phyloP scores from a whole-genome alignment of 2,329 filamentous ascomycete species.

The Acephala macrosclerotiorum region DNA sequence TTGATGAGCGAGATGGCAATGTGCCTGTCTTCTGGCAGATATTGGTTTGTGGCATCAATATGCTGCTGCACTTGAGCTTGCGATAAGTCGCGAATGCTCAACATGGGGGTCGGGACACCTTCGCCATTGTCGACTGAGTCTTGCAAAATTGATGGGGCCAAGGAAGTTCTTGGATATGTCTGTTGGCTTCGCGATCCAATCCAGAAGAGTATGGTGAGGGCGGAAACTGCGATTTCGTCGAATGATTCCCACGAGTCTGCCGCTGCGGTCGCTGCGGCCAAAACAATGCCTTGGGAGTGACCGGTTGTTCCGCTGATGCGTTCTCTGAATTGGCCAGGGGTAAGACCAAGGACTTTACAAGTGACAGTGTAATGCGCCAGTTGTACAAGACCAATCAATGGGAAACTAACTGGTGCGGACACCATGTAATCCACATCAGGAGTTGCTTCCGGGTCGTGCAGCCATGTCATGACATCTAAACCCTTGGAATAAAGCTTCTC shows the following conservation, averaged over 20 bases:
- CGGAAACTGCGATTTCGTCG: conserved; percentile 77
- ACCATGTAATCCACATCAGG: conserved; percentile 95
- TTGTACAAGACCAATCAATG: conserved; percentile 94
- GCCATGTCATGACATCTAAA: conserved; percentile 93
- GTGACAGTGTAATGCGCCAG: conserved; percentile 95
- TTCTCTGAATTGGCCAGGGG: conserved; percentile 87
- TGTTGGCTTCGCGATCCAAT: conserved; percentile 97
- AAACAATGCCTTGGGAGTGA: conserved; percentile 95
- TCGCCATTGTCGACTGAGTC: conserved; percentile 95
- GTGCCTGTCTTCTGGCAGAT: conserved; percentile 89
- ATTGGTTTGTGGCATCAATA: conserved; percentile 96
- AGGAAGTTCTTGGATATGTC: conserved; percentile 92
- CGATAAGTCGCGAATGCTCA: conserved; percentile 94
- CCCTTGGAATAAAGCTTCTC: conserved; percentile 98
- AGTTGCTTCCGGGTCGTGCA: conserved; percentile 86
- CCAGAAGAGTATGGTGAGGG: conserved; percentile 96
- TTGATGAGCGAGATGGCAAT: conserved; percentile 96
- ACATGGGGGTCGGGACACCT: conserved; percentile 95
- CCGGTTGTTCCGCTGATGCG: conserved; percentile 88
- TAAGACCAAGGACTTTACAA: conserved; percentile 87
- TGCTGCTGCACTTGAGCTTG: conserved; percentile 91
- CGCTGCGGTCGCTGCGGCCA: conserved; percentile 89
- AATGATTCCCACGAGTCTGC: conserved; percentile 95
- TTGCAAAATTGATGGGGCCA: conserved; percentile 88
- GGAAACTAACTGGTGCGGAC: conserved; percentile 93